phyloP scores from a whole-genome alignment of 352 stramenopile species.

The Phytopythium oedochilum region DNA sequence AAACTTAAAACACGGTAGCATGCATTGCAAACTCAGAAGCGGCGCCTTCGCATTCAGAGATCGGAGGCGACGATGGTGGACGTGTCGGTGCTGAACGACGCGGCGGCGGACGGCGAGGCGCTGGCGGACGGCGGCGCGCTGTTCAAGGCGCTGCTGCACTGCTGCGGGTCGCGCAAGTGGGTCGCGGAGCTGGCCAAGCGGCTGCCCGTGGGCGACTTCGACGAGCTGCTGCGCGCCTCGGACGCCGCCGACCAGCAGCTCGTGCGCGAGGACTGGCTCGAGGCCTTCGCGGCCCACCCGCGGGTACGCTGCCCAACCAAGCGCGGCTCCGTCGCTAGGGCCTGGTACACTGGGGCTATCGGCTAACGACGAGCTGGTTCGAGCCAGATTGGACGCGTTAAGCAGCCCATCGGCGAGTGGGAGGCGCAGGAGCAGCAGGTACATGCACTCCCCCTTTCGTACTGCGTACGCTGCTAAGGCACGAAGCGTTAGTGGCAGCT shows the following conservation, averaged over 20 bases:
- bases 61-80: constrained; percentile 8
- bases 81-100: constrained; percentile 35
- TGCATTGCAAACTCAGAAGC: no score
- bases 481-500: no score
- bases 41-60: constrained; percentile 1
- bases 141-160: constrained; percentile 44
- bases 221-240: constrained; percentile 32
- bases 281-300: constrained; percentile 65
- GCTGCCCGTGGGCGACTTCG: constrained; percentile 38
- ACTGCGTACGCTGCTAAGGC: no score
- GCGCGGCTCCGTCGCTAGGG: no score
- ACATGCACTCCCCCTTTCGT: no score
- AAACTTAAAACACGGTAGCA: no score
- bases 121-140: constrained; percentile 16
- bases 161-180: constrained; percentile 57
- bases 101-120: constrained; percentile 21
- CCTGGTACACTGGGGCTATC: not conserved
- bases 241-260: constrained; percentile 37
- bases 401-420: constrained; percentile 63
- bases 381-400: constrained; percentile 50
- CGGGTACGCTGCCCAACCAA: constrained; percentile 18
- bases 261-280: constrained; percentile 51
- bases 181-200: constrained; percentile 27
- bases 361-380: no score
- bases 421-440: constrained; percentile 76